Evolutionary conservation across 257 asterid genomes (phyloP).

Genomic region (Nicotiana attenuata): DNA sequence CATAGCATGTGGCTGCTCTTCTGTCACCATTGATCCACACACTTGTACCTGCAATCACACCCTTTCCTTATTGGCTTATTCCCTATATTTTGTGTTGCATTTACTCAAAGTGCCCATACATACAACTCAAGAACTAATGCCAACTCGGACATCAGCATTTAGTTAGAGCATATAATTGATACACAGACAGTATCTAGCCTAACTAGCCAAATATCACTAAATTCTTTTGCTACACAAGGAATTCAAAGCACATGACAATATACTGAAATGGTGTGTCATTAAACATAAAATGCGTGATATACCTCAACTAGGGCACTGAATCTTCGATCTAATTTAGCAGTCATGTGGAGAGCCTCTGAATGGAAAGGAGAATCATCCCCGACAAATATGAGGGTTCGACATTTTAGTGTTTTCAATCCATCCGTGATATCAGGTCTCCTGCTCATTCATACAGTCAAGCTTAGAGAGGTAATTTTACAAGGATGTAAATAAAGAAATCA

Average conservation of each 20-base stretch:
- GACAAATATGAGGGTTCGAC: slow-evolving; percentile 81
- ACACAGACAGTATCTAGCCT: not conserved
- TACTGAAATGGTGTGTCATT: not conserved
- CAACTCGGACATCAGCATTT: not conserved
- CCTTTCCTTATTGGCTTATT: slow-evolving; percentile 7
- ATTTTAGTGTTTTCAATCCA: slow-evolving; percentile 60
- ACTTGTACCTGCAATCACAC: slow-evolving; percentile 52
- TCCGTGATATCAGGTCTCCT: slow-evolving; percentile 77
- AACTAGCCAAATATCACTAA: not conserved
- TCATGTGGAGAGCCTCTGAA: slow-evolving; percentile 65
- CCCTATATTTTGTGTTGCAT: not conserved
- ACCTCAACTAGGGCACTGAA: slow-evolving; percentile 93
- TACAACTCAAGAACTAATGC: not conserved
- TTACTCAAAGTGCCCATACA: too few relatives aligned
- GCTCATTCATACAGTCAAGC: slow-evolving; percentile 19
- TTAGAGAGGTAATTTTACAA: slow-evolving; percentile 8
- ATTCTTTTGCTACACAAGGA: not conserved
- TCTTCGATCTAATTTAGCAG: slow-evolving; percentile 68
- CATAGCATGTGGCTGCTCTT: slow-evolving; percentile 97
- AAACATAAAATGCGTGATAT: slow-evolving; percentile 9
- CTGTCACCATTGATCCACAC: slow-evolving; percentile 96
- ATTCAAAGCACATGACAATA: not conserved
- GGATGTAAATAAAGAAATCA: not conserved
- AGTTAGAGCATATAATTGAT: not conserved
- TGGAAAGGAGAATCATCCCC: slow-evolving; percentile 83